Conservation (phyloP, 768 basidiomycete species). For the Psilocybe tampanensis region DNA sequence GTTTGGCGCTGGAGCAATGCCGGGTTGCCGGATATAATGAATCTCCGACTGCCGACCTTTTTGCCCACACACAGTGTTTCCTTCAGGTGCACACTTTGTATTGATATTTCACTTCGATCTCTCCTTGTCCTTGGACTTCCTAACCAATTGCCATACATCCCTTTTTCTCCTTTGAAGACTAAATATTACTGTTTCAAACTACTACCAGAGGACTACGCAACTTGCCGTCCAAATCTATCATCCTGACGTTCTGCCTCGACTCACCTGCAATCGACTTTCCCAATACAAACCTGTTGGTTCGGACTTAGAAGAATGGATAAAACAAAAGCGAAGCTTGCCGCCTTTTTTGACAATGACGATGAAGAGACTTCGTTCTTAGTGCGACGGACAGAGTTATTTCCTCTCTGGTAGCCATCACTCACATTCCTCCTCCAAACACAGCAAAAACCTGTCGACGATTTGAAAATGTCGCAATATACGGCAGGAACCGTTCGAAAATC, state of each 20-base stretch:
- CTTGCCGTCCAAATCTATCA: background rate
- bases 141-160: too few relatives aligned
- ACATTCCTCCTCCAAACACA: conserved; percentile 59
- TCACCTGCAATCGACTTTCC: background rate
- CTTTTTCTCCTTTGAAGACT: too few relatives aligned
- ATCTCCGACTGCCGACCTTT: too few relatives aligned
- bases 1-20: too few relatives aligned
- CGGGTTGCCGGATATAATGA: too few relatives aligned
- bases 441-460: conserved; percentile 85
- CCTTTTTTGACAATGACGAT: conserved; percentile 85
- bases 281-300: background rate
- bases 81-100: too few relatives aligned
- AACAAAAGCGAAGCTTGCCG: conserved; percentile 68
- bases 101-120: too few relatives aligned
- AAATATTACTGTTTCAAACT: too few relatives aligned
- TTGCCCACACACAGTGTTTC: too few relatives aligned
- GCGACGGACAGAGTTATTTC: conserved; percentile 81
- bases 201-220: too few relatives aligned
- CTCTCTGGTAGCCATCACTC: conserved; percentile 52
- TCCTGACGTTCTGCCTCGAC: background rate
- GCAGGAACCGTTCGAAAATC: conserved; percentile 90
- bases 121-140: too few relatives aligned
- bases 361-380: conserved; percentile 88
- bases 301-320: conserved; percentile 54
- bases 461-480: conserved; percentile 83